Percentiles rank a stretch among this genome's conserved stretches.
These are phyloP conservation scores for Hemisphaericaspora xylofermentans DNA, from an alignment of 1,139 yeast species.

Conservation along the genomic window DNA sequence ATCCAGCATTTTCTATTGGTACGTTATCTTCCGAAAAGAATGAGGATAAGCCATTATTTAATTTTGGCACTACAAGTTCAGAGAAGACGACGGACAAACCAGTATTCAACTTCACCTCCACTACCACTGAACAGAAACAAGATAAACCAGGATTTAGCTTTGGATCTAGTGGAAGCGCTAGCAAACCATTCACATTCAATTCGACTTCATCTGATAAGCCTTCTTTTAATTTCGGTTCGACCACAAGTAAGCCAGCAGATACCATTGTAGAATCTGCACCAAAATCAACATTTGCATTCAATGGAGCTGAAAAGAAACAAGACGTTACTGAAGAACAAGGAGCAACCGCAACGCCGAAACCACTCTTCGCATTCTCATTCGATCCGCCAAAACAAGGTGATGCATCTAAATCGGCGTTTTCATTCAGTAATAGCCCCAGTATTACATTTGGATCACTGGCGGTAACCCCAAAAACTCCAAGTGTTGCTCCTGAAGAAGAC, in stretches of 20 bases:
- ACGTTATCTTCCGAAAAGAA: conserved; percentile 1
- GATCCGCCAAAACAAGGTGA: conserved; percentile 5
- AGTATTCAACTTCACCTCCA: conserved; percentile 18
- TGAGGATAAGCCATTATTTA: conserved; percentile 10
- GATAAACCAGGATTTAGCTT: conserved; percentile 12
- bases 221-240: conserved; percentile 8
- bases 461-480: conserved; percentile 4
- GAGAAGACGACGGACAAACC: conserved; percentile 12
- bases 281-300: conserved; percentile 20
- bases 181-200: conserved; percentile 31
- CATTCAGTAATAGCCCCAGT: conserved; percentile 10
- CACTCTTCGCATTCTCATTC: conserved; percentile 10
- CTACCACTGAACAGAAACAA: neutral
- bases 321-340: conserved; percentile 2
- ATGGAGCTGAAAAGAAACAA: conserved; percentile 7
- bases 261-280: conserved; percentile 17
- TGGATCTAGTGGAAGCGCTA: conserved; percentile 6
- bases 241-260: conserved; percentile 7
- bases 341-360: conserved; percentile 8
- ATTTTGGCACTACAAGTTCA: conserved; percentile 5
- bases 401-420: conserved; percentile 9
- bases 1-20: conserved; percentile 7
- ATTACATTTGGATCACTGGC: conserved; percentile 7
- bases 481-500: conserved; percentile 7
- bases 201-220: conserved; percentile 11